Conservation (phyloP, 2,329 filamentous ascomycete species). For the Colletotrichum plurivorum region DNA sequence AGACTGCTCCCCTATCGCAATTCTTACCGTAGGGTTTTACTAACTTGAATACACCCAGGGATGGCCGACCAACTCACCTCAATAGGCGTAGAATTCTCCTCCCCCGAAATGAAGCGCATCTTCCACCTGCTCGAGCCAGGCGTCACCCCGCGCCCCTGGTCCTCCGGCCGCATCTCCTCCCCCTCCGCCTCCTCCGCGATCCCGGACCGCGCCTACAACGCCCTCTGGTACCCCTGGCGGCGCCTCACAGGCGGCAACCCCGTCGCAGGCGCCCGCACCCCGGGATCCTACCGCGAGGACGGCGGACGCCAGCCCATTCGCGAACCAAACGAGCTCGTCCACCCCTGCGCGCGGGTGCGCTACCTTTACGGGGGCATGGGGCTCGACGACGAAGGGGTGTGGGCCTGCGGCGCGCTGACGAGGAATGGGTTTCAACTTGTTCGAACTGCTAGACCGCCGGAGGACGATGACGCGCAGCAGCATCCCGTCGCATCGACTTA, state of each 20-base stretch:
- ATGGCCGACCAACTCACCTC: slow-evolving; percentile 45
- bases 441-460: not conserved
- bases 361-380: slow-evolving; percentile 48
- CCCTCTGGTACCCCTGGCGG: slow-evolving; percentile 21
- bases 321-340: slow-evolving; percentile 47
- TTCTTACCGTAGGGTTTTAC: not conserved
- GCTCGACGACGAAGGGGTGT: slow-evolving; percentile 47
- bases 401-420: slow-evolving; percentile 40
- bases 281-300: slow-evolving; percentile 45
- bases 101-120: slow-evolving; percentile 41
- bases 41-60: slow-evolving; percentile 18
- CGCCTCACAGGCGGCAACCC: slow-evolving; percentile 17
- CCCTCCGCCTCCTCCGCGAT: slow-evolving; percentile 27
- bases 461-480: not conserved
- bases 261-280: slow-evolving; percentile 40
- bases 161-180: slow-evolving; percentile 41
- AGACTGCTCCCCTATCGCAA: not conserved
- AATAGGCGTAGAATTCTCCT: slow-evolving; percentile 44
- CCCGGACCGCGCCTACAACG: slow-evolving; percentile 30
- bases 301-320: slow-evolving; percentile 6
- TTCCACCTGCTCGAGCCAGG: slow-evolving; percentile 39
- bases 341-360: slow-evolving; percentile 50
- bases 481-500: slow-evolving; percentile 25
- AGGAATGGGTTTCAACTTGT: slow-evolving; percentile 39
- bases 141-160: slow-evolving; percentile 40